Evolutionary conservation across 805 yeast genomes (phyloP), one percentile per base, ranked within the genome.

Genomic region (Candida tallmaniae): DNA sequence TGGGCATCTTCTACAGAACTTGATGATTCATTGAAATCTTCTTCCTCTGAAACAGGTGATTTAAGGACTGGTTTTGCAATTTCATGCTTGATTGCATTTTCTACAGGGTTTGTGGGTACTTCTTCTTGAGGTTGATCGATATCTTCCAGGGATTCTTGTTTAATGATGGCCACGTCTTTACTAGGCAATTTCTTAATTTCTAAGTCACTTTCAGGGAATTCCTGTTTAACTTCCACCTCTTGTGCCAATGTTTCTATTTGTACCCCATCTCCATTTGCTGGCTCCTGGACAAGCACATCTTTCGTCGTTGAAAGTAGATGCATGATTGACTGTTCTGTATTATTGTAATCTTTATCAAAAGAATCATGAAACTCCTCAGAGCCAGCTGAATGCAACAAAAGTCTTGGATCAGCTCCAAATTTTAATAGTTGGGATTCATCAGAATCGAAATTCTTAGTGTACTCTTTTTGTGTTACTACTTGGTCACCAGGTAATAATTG

Each of bases 291-390:
- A n/a, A n/a, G n/a, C n/a, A n/a, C n/a, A n/a, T n/a, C n/a, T n/a
- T n/a, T n/a, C n/a, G n/a, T n/a, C 6, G 18, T 13, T 11, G 32
- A 5, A 20, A 66, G 50, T 22, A 66, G 47, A 38, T 62, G 60
- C 61, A 66, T 52, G 4, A 64, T 66, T 1, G 71, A 60, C 38
- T 60, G 60, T 44, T 66, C 70, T 32, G 58, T 58, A 32, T 48
- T 46, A 40, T 56, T 56, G 41, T 59, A 59, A 3, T 60, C 52
- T 19, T 46, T 55, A 42, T 62, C 65, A 38, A 58, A 60, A 4
- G 65, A 56, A 30, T 56, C 60, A 33, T 52, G 55, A 23, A 27
- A 40, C 17, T 44, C 49, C 2, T 41, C 46, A 11, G 33, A 36
- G 4, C 44, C 44, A 6, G 42, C 25, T 10, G 29, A 8, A 6